Evolutionary conservation across 2,329 filamentous ascomycete genomes (phyloP).

Genomic region (Penicillium sp.): DNA sequence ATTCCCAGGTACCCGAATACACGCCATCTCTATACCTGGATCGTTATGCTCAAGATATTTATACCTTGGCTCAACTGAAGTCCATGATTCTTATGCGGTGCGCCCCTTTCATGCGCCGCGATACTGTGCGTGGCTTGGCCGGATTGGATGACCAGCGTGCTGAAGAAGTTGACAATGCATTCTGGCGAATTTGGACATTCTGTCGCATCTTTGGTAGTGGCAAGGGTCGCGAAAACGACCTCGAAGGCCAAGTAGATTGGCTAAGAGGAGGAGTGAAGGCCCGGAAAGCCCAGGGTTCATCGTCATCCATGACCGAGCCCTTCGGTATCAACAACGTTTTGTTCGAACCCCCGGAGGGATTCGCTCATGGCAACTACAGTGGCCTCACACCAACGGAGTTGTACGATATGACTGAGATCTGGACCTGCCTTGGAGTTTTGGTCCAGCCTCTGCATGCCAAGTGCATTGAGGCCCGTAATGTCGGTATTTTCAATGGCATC

Average conservation of each 20-base stretch:
- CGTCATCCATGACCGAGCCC: conserved; percentile 49
- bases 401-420: conserved; percentile 65
- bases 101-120: conserved; percentile 55
- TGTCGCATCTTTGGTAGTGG: conserved; percentile 62
- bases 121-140: conserved; percentile 56
- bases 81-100: conserved; percentile 57
- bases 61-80: conserved; percentile 56
- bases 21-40: conserved; percentile 54
- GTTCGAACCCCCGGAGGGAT: conserved; percentile 57
- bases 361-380: conserved; percentile 56
- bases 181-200: conserved; percentile 67
- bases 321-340: conserved; percentile 55
- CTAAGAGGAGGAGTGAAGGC: conserved; percentile 57
- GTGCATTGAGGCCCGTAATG: conserved; percentile 54
- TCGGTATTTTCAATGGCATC: conserved; percentile 58
- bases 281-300: conserved; percentile 39
- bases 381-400: conserved; percentile 58
- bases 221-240: conserved; percentile 59
- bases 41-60: conserved; percentile 53
- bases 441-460: conserved; percentile 57
- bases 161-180: conserved; percentile 58
- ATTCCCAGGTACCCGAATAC: conserved; percentile 53
- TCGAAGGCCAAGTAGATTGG: conserved; percentile 63
- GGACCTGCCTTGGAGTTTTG: conserved; percentile 60
- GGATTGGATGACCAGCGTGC: conserved; percentile 48